Percentiles rank a stretch among this genome's conserved stretches.
phyloP scores from a whole-genome alignment of 345 rosid species.

The Eucalyptus erythrocorys region DNA sequence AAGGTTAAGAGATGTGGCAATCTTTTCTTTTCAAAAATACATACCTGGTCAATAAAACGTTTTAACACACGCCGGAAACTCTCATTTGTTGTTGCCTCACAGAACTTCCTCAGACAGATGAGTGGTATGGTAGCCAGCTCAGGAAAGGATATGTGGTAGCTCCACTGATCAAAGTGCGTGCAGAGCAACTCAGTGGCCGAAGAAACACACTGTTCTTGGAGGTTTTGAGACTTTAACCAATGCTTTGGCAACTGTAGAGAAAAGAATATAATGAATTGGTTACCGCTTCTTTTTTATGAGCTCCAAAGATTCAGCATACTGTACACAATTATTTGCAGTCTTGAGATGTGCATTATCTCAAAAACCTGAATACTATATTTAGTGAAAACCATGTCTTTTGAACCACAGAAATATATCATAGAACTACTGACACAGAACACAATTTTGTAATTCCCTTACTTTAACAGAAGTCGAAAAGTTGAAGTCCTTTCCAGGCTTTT shows the following conservation, averaged over 20 bases:
- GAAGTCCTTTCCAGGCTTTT: slow-evolving; percentile 38
- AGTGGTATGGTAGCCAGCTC: slow-evolving; percentile 79
- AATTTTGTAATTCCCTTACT: slow-evolving; percentile 25
- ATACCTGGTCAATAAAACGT: slow-evolving; percentile 79
- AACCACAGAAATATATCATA: not conserved
- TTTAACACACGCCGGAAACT: slow-evolving; percentile 43
- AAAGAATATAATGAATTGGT: not conserved
- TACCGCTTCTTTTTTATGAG: not conserved
- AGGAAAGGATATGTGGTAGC: slow-evolving; percentile 84
- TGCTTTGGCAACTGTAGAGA: slow-evolving; percentile 71
- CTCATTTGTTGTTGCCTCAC: slow-evolving; percentile 46
- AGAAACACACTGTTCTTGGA: slow-evolving; percentile 56
- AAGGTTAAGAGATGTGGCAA: not conserved
- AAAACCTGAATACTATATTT: not conserved
- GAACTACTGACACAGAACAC: not conserved
- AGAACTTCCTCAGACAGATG: slow-evolving; percentile 51
- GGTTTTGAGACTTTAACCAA: slow-evolving; percentile 76
- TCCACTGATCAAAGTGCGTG: slow-evolving; percentile 77
- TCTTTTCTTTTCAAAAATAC: not conserved
- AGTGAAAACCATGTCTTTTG: not conserved
- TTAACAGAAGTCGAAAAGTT: slow-evolving; percentile 47
- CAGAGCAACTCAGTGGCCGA: slow-evolving; percentile 67
- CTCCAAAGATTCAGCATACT: not conserved
- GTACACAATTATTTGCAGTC: not conserved
- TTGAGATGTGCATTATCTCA: not conserved